Percentiles rank a stretch among this genome's conserved stretches.
Conservation (phyloP, 257 asterid genomes). For the Lycium ferocissimum region DNA sequence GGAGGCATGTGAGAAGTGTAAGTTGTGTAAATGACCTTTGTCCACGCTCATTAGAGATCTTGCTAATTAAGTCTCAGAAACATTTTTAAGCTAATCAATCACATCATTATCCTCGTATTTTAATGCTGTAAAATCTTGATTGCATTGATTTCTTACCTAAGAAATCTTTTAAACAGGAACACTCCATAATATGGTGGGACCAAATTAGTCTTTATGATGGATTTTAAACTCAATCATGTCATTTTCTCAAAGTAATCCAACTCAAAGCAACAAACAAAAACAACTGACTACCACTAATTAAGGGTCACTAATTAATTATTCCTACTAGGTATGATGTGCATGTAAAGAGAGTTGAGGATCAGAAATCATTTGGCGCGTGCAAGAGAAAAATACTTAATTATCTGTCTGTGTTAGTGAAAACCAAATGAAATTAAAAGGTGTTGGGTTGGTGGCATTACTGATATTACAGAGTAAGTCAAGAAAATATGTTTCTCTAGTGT, state of each 20-base stretch:
- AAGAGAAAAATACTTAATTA: not conserved
- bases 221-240: constrained; percentile 46
- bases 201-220: constrained; percentile 43
- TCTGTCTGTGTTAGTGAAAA: not conserved
- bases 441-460: constrained; percentile 2
- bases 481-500: constrained; percentile 29
- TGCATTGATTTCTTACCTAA: constrained; percentile 56
- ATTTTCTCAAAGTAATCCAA: constrained; percentile 46
- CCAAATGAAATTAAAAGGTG: not conserved
- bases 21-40: constrained; percentile 35
- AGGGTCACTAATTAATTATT: not conserved
- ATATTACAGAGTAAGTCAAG: not conserved
- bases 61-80: not conserved
- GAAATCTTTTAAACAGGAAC: constrained; percentile 44
- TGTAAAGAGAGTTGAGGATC: constrained; percentile 27
- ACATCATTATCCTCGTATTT: constrained; percentile 39
- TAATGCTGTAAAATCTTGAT: constrained; percentile 44
- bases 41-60: not conserved
- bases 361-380: not conserved
- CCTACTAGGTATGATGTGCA: not conserved
- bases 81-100: constrained; percentile 38
- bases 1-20: constrained; percentile 40
- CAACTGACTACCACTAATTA: constrained; percentile 24
- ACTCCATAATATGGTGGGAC: constrained; percentile 44
- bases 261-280: constrained; percentile 38